Conservation (phyloP, 2,329 filamentous ascomycete genomes). For the Incumbomyces delicatus region DNA sequence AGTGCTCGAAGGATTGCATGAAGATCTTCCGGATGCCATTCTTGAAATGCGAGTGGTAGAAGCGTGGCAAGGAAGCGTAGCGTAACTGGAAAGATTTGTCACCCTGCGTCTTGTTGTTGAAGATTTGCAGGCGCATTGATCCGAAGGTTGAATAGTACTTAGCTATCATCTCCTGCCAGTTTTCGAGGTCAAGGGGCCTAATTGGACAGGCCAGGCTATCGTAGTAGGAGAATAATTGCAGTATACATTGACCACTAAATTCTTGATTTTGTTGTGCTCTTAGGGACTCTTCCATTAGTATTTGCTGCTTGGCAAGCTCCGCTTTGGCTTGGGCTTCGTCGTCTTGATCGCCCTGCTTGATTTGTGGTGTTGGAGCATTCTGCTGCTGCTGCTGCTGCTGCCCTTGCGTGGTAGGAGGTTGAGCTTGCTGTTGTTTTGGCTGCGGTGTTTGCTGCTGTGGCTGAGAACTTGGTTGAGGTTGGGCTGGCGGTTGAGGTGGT, state of each 20-base stretch:
- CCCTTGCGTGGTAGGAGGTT: conserved; percentile 24
- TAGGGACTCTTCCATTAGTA: conserved; percentile 31
- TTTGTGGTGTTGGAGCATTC: conserved; percentile 20
- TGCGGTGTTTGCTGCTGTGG: conserved; percentile 21
- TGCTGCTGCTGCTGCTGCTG: conserved; percentile 23
- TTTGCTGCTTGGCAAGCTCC: conserved; percentile 24
- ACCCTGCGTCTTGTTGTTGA: conserved; percentile 36
- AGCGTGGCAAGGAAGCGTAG: conserved; percentile 70
- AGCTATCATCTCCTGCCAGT: conserved; percentile 72
- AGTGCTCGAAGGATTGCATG: conserved; percentile 64
- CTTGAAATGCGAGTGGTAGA: conserved; percentile 81
- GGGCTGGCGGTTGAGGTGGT: conserved; percentile 28
- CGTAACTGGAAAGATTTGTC: conserved; percentile 82
- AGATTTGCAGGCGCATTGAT: conserved; percentile 64
- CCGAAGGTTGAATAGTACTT: conserved; percentile 72
- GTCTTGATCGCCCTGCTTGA: conserved; percentile 21
- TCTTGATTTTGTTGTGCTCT: conserved; percentile 28
- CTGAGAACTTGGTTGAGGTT: conserved; percentile 27
- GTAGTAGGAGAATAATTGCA: conserved; percentile 47
- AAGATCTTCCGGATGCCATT: conserved; percentile 81
- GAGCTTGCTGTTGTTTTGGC: conserved; percentile 28
- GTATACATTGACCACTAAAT: conserved; percentile 36
- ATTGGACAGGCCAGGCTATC: conserved; percentile 40
- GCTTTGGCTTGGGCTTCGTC: conserved; percentile 28
- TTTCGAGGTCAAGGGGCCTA: conserved; percentile 55